These are phyloP conservation scores for Suillus discolor DNA, from an alignment of 768 basidiomycete genomes.

Conservation along the genomic window DNA sequence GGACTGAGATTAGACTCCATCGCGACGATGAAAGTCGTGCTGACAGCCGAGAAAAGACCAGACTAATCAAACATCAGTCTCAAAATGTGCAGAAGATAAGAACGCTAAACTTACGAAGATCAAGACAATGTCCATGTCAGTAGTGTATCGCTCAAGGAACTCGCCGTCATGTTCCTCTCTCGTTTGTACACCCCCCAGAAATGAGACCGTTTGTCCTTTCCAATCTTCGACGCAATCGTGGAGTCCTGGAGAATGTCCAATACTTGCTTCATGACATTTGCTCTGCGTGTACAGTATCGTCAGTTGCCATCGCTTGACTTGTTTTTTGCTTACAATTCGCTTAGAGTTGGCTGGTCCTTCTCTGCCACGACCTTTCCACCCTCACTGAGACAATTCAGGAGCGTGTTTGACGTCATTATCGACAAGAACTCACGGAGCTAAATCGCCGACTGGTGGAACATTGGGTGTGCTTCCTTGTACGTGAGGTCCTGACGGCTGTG, in stretches of 20 bases:
- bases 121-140: conserved; percentile 21
- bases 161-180: conserved; percentile 18
- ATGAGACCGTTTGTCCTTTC: neutral
- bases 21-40: conserved; percentile 13
- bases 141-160: conserved; percentile 18
- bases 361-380: neutral
- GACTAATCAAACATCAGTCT: conserved; percentile 10
- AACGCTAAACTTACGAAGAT: conserved; percentile 19
- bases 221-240: neutral
- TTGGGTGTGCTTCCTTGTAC: neutral
- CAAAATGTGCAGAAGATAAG: neutral
- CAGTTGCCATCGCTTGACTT: neutral
- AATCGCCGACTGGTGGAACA: neutral
- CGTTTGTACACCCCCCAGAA: conserved; percentile 17
- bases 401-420: neutral
- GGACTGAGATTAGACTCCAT: conserved; percentile 14
- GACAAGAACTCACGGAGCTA: neutral
- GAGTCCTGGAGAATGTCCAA: neutral
- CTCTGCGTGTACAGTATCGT: neutral
- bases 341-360: neutral
- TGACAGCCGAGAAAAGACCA: conserved; percentile 18
- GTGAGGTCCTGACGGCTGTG: neutral
- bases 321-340: neutral
- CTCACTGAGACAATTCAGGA: neutral
- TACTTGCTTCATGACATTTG: neutral